phyloP scores from a whole-genome alignment of 1,284 basidiomycete species.

The Pseudozyma thailandica region DNA sequence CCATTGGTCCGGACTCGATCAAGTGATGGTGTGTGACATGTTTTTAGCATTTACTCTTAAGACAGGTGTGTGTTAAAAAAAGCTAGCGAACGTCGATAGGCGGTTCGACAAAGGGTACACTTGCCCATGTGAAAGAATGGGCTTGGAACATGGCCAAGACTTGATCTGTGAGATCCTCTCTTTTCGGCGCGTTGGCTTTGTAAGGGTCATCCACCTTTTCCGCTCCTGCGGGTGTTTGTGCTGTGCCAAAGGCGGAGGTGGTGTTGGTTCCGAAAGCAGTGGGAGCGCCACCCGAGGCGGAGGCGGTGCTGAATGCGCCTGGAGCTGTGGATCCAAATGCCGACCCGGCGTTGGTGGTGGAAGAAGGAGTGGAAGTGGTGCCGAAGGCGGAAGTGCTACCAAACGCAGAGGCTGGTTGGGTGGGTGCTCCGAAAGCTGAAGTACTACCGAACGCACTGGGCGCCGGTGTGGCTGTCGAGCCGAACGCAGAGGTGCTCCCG shows the following conservation, averaged over 20 bases:
- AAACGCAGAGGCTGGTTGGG: constrained; percentile 19
- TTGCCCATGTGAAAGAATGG: constrained; percentile 36
- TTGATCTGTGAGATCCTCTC: constrained; percentile 23
- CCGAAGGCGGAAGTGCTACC: constrained; percentile 3
- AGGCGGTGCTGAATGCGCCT: neutral
- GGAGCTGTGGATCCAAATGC: constrained; percentile 12
- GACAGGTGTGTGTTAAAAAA: neutral
- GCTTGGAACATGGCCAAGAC: constrained; percentile 25
- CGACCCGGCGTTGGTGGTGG: constrained; percentile 3
- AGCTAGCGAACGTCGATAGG: constrained; percentile 43
- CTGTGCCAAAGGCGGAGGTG: neutral
- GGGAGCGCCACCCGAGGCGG: neutral
- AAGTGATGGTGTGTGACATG: neutral
- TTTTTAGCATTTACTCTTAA: neutral
- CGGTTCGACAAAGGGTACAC: constrained; percentile 37
- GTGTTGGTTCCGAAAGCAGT: neutral
- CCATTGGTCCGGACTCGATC: neutral
- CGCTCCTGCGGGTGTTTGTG: neutral
- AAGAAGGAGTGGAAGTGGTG: neutral
- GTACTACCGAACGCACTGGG: constrained; percentile 8
- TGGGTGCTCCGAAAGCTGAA: constrained; percentile 11
- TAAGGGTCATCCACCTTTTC: constrained; percentile 24
- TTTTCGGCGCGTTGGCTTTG: constrained; percentile 15
- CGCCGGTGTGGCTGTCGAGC: neutral
- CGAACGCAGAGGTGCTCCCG: constrained; percentile 7